Evolutionary conservation across 148 eudicot species (phyloP).

Genomic region (Cornus suecica): DNA sequence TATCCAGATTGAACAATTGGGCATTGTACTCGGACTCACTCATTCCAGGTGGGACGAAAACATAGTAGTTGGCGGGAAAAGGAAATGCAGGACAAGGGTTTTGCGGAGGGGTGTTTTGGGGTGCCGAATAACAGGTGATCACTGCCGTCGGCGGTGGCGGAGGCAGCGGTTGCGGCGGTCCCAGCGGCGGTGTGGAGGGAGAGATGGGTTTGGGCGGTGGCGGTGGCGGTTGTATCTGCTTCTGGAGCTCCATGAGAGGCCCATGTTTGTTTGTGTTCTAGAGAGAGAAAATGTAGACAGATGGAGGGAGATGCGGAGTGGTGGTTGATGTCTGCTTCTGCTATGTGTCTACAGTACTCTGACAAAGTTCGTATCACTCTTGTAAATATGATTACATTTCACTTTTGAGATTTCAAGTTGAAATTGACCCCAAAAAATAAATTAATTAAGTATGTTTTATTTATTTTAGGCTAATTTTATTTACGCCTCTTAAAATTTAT

Average conservation of each 20-base stretch:
- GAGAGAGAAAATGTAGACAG: background rate
- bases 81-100: constrained; percentile 5
- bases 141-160: constrained; percentile 9
- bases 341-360: no score
- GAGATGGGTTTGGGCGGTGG: constrained; percentile 19
- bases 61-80: constrained; percentile 19
- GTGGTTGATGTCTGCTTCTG: no score
- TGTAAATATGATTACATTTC: no score
- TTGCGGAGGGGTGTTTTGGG: background rate
- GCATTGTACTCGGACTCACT: constrained; percentile 4
- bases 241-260: constrained; percentile 37
- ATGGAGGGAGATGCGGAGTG: no score
- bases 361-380: no score
- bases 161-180: background rate
- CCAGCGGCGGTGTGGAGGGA: background rate
- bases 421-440: no score
- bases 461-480: no score
- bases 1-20: constrained; percentile 4
- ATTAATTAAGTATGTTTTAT: no score
- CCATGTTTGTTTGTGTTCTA: constrained; percentile 36
- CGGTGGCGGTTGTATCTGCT: constrained; percentile 16
- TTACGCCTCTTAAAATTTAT: no score
- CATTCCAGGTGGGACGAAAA: constrained; percentile 5
- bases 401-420: no score
- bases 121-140: constrained; percentile 1